Conservation (phyloP, 169 alveolate species). For the Babesia bovis region DNA sequence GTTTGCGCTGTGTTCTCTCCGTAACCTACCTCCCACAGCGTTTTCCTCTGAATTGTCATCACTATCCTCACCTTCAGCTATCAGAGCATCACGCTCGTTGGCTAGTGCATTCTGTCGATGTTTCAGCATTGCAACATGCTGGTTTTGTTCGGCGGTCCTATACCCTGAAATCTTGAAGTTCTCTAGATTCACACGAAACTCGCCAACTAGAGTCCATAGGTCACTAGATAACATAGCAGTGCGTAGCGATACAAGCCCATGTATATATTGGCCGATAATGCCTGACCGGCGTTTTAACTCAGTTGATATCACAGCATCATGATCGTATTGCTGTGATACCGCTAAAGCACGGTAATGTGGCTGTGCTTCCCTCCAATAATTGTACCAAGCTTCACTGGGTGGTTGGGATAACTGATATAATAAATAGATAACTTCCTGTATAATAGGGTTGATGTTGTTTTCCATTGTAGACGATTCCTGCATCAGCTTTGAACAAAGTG, state of each 20-base stretch:
- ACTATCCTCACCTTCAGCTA: slow-evolving; percentile 19
- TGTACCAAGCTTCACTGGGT: slow-evolving; percentile 62
- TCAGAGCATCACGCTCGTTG: slow-evolving; percentile 47
- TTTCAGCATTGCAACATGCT: slow-evolving; percentile 10
- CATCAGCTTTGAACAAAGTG: slow-evolving; percentile 48
- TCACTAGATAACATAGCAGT: slow-evolving; percentile 29
- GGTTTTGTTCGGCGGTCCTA: slow-evolving; percentile 26
- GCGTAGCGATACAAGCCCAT: slow-evolving; percentile 35
- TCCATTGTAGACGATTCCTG: slow-evolving; percentile 27
- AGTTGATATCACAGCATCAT: neutral
- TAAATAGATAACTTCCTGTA: slow-evolving; percentile 50
- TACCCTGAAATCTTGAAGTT: slow-evolving; percentile 41
- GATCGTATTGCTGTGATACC: slow-evolving; percentile 6
- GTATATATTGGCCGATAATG: slow-evolving; percentile 44
- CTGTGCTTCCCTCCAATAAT: slow-evolving; percentile 62
- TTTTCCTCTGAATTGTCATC: slow-evolving; percentile 22
- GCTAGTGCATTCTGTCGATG: slow-evolving; percentile 32
- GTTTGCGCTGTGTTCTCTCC: slow-evolving; percentile 16
- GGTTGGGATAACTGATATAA: slow-evolving; percentile 63
- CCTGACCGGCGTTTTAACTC: slow-evolving; percentile 60
- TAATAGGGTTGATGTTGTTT: slow-evolving; percentile 13
- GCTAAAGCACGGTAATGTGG: slow-evolving; percentile 31
- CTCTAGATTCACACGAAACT: slow-evolving; percentile 52
- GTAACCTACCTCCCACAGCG: slow-evolving; percentile 16
- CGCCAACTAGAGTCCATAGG: slow-evolving; percentile 64